Evolutionary conservation across 441 rosid genomes (phyloP).

Genomic region (Pelargonium cotyledonis): DNA sequence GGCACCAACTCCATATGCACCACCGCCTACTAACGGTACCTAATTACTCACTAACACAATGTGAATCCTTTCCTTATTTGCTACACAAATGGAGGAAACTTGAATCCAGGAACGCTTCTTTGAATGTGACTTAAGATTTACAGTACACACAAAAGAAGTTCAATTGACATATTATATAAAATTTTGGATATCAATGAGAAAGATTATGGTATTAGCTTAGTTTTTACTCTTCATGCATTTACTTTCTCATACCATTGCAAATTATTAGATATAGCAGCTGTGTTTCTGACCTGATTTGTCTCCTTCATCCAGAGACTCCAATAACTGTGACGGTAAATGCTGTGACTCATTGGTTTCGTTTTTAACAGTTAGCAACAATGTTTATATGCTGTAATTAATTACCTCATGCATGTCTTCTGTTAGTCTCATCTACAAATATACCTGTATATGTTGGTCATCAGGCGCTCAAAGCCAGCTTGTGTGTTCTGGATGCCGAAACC

Average conservation of each 20-base stretch:
- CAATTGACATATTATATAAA: background rate
- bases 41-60: slow-evolving; percentile 8
- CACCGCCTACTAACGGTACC: slow-evolving; percentile 66
- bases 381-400: background rate
- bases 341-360: slow-evolving; percentile 1
- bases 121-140: background rate
- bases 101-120: background rate
- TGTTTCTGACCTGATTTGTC: background rate
- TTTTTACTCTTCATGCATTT: background rate
- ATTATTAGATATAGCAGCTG: background rate
- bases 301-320: background rate
- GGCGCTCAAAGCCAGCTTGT: slow-evolving; percentile 90
- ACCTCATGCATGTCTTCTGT: background rate
- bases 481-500: slow-evolving; percentile 93
- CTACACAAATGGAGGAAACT: background rate
- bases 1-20: slow-evolving; percentile 31
- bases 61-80: background rate
- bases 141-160: too few relatives aligned
- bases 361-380: slow-evolving; percentile 4
- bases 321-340: slow-evolving; percentile 5
- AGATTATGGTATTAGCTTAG: background rate
- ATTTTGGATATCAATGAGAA: background rate
- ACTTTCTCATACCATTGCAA: background rate
- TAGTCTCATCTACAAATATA: slow-evolving; percentile 6
- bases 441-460: slow-evolving; percentile 18